A percentile compares a stretch with the other conserved stretches of the same genome.
Evolutionary conservation across 129 eudicot genomes (phyloP).

Genomic region (Silybum marianum): DNA sequence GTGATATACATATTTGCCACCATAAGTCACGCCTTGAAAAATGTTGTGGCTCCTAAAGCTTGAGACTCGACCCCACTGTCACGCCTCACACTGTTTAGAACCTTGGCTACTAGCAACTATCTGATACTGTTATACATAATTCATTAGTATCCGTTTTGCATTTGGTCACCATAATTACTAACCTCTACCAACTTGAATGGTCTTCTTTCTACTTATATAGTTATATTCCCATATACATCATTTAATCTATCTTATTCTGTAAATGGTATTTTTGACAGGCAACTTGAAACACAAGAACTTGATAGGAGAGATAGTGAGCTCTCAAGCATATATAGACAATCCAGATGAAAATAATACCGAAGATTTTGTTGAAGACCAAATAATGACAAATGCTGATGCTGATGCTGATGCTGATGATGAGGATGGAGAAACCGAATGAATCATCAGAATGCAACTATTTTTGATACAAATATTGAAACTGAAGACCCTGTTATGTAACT

Average conservation of each 20-base stretch:
- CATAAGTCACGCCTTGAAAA: no score
- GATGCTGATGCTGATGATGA: constrained; percentile 29
- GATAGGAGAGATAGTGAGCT: constrained; percentile 70
- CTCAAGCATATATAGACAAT: constrained; percentile 65
- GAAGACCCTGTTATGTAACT: not conserved
- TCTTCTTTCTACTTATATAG: not conserved
- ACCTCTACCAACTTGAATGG: not conserved
- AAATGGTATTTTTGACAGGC: constrained; percentile 44
- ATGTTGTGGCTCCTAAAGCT: no score
- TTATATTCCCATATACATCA: not conserved
- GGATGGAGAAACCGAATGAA: constrained; percentile 36
- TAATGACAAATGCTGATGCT: constrained; percentile 23
- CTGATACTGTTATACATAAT: not conserved
- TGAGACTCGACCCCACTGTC: no score
- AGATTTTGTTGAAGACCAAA: constrained; percentile 27
- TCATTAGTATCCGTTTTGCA: not conserved
- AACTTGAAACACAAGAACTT: constrained; percentile 79
- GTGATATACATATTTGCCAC: no score
- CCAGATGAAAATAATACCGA: constrained; percentile 35
- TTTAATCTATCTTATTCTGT: not conserved
- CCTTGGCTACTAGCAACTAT: no score
- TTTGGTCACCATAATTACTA: not conserved
- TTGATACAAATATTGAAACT: not conserved
- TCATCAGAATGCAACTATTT: not conserved
- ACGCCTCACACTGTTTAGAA: no score